Conservation (phyloP, 1,284 basidiomycete species). For the Ganoderma meredithae region DNA sequence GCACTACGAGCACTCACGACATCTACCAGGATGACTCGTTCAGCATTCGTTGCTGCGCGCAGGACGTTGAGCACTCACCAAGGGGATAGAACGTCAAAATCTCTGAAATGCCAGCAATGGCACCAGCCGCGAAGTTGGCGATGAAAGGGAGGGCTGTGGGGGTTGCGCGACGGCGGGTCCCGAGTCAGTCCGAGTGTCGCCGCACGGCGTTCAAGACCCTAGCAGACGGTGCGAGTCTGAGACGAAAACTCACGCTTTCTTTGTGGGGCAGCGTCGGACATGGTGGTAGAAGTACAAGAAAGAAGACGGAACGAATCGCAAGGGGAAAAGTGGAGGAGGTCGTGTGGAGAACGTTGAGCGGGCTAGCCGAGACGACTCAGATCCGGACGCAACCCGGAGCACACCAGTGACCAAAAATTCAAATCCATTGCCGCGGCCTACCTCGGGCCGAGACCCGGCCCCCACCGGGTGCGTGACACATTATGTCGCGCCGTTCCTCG, state of each 20-base stretch:
- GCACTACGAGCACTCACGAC: slow-evolving; percentile 39
- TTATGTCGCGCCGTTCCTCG: not conserved
- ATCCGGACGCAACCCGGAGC: not conserved
- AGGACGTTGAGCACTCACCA: slow-evolving; percentile 58
- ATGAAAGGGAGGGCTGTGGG: slow-evolving; percentile 42
- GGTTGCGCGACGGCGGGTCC: not conserved
- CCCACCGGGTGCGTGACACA: not conserved
- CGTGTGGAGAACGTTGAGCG: not conserved
- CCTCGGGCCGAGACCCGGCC: not conserved
- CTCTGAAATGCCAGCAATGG: slow-evolving; percentile 67
- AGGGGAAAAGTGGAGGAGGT: not conserved
- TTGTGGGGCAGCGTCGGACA: slow-evolving; percentile 27
- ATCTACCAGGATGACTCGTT: slow-evolving; percentile 33
- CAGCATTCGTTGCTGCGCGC: not conserved
- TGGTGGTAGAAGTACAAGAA: slow-evolving; percentile 14
- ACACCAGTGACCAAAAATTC: not conserved
- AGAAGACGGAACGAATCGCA: not conserved
- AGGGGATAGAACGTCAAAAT: slow-evolving; percentile 94
- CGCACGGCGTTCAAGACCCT: slow-evolving; percentile 3
- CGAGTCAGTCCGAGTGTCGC: not conserved
- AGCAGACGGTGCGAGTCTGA: not conserved
- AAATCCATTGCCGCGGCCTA: not conserved
- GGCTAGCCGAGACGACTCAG: not conserved
- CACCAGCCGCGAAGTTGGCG: slow-evolving; percentile 45
- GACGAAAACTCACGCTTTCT: slow-evolving; percentile 28